Evolutionary conservation across 441 rosid genomes (phyloP).

Genomic region (Pelargonium australe): DNA sequence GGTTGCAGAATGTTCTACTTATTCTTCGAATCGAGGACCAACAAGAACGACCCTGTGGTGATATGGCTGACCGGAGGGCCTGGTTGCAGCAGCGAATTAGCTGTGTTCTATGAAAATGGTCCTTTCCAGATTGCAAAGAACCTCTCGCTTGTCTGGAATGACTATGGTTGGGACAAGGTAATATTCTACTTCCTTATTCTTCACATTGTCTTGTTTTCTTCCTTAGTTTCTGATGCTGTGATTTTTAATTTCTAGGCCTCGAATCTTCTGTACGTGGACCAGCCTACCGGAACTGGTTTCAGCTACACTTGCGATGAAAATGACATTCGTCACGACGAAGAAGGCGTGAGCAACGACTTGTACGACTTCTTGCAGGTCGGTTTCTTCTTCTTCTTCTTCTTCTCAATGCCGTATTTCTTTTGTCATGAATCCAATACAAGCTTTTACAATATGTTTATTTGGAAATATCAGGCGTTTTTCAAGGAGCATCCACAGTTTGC

Average conservation of each 20-base stretch:
- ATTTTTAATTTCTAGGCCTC: constrained; percentile 19
- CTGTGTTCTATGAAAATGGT: constrained; percentile 82
- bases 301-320: constrained; percentile 40
- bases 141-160: constrained; percentile 67
- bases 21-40: constrained; percentile 22
- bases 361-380: constrained; percentile 77
- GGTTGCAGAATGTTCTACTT: constrained; percentile 63
- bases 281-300: constrained; percentile 76
- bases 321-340: constrained; percentile 58
- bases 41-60: constrained; percentile 62
- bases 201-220: too few species aligned
- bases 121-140: constrained; percentile 53
- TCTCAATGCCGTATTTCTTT: too few species aligned
- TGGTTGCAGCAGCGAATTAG: constrained; percentile 81
- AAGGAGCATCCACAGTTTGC: constrained; percentile 48
- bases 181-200: neutral
- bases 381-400: neutral
- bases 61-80: constrained; percentile 92
- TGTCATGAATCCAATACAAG: too few species aligned
- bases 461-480: constrained; percentile 53
- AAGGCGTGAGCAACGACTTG: constrained; percentile 65
- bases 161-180: constrained; percentile 92
- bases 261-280: constrained; percentile 64
- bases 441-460: neutral
- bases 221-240: too few species aligned